Conservation (phyloP, 495 filamentous ascomycete genomes). For the Daldinia grandis region DNA sequence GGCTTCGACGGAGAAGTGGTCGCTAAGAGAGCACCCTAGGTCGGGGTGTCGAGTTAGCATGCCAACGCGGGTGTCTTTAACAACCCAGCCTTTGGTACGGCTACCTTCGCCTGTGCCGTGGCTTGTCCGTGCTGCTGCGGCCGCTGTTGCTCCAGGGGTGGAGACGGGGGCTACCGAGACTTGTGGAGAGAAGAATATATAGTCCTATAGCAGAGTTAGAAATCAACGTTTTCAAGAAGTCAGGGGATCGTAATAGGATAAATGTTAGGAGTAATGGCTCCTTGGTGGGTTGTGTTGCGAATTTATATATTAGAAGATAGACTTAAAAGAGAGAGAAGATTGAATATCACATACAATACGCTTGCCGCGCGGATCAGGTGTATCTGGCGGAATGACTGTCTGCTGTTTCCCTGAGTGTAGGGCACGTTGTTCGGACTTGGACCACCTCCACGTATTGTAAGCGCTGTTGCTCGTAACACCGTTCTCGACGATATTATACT, state of each 20-base stretch:
- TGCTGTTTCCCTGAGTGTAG: constrained; percentile 56
- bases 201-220: constrained; percentile 61
- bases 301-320: too few species aligned
- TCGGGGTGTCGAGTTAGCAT: constrained; percentile 87
- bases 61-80: constrained; percentile 72
- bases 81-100: constrained; percentile 64
- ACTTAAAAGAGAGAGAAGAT: not conserved
- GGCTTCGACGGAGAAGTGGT: constrained; percentile 89
- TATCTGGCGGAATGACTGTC: constrained; percentile 64
- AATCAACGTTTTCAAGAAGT: not conserved
- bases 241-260: not conserved
- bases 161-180: constrained; percentile 37
- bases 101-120: constrained; percentile 37
- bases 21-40: constrained; percentile 83
- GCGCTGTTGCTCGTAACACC: constrained; percentile 87
- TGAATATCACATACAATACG: constrained; percentile 57
- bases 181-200: constrained; percentile 72
- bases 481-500: constrained; percentile 78
- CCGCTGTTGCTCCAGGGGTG: constrained; percentile 13
- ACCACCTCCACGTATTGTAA: constrained; percentile 95
- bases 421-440: constrained; percentile 66
- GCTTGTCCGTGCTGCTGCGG: constrained; percentile 14
- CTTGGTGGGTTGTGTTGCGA: not conserved
- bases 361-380: constrained; percentile 75
- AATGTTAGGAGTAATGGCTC: not conserved